phyloP scores from a whole-genome alignment of 352 stramenopile species.

The Phytophthora kernoviae region DNA sequence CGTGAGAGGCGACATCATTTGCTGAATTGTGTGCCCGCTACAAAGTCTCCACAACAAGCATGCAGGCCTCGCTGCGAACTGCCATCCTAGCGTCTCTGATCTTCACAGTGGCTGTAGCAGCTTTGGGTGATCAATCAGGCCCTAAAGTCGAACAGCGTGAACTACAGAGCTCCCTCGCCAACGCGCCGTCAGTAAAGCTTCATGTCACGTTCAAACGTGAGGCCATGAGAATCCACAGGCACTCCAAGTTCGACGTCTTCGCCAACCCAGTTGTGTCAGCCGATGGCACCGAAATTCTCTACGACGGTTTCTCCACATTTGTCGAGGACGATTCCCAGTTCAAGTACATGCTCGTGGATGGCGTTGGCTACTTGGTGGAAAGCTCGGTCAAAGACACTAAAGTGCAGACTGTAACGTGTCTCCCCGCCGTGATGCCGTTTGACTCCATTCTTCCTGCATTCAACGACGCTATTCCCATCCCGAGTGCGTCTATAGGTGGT shows the following conservation, averaged over 20 bases:
- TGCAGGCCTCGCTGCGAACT: neutral
- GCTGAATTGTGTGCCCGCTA: neutral
- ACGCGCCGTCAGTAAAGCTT: conserved; percentile 32
- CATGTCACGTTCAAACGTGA: conserved; percentile 34
- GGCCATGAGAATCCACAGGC: conserved; percentile 30
- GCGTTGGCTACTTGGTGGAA: conserved; percentile 26
- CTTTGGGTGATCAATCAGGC: neutral
- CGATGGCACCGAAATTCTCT: conserved; percentile 18
- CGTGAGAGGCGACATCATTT: neutral
- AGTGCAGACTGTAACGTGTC: conserved; percentile 19
- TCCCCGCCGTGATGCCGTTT: conserved; percentile 29
- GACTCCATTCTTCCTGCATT: conserved; percentile 34
- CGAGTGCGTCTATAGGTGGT: conserved; percentile 19
- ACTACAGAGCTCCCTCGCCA: conserved; percentile 2
- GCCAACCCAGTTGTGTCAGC: conserved; percentile 24
- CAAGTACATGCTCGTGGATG: conserved; percentile 33
- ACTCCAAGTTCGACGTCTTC: conserved; percentile 35
- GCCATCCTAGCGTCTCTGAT: neutral
- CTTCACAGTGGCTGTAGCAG: neutral
- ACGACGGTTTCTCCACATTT: conserved; percentile 29
- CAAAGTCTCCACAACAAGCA: neutral
- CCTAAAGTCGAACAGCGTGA: neutral
- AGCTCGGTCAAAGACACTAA: conserved; percentile 5
- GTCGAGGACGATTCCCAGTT: conserved; percentile 9
- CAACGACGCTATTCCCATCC: conserved; percentile 22